phyloP scores from a whole-genome alignment of 140 eudicot genomes.

The Senecio squalidus region DNA sequence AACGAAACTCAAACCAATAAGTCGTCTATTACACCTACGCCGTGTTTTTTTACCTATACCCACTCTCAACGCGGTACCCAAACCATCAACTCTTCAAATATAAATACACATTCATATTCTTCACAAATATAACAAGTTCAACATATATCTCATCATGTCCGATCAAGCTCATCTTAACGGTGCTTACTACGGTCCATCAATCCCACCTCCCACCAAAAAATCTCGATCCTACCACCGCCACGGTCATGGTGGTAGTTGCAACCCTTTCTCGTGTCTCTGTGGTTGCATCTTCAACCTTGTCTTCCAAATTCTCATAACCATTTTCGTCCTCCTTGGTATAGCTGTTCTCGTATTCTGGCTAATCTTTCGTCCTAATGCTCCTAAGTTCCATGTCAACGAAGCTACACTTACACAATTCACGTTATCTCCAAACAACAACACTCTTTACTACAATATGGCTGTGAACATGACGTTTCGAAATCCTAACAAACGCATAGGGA shows the following conservation, averaged over 20 bases:
- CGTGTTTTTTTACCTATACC: too few species aligned
- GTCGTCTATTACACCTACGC: too few species aligned
- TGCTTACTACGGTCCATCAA: conserved; percentile 26
- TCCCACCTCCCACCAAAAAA: conserved; percentile 18
- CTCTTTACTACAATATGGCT: conserved; percentile 45
- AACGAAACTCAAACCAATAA: too few species aligned
- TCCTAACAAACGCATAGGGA: conserved; percentile 53
- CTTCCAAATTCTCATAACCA: conserved; percentile 24
- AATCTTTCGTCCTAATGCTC: conserved; percentile 51
- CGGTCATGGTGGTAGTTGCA: conserved; percentile 13
- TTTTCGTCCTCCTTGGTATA: conserved; percentile 31
- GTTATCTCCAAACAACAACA: conserved; percentile 46
- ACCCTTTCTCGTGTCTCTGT: conserved; percentile 24
- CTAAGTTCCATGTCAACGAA: conserved; percentile 61
- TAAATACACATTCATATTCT: not conserved
- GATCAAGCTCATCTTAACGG: conserved; percentile 21
- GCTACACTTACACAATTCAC: conserved; percentile 58
- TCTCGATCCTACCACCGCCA: conserved; percentile 20
- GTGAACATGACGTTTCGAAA: conserved; percentile 51
- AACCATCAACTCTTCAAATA: not conserved
- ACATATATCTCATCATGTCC: not conserved
- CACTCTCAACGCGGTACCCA: too few species aligned
- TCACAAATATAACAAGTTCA: not conserved
- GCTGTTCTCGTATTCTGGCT: conserved; percentile 48
- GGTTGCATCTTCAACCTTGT: conserved; percentile 21